Conservation (phyloP, 306 rosid species). For the Prunus davidiana region DNA sequence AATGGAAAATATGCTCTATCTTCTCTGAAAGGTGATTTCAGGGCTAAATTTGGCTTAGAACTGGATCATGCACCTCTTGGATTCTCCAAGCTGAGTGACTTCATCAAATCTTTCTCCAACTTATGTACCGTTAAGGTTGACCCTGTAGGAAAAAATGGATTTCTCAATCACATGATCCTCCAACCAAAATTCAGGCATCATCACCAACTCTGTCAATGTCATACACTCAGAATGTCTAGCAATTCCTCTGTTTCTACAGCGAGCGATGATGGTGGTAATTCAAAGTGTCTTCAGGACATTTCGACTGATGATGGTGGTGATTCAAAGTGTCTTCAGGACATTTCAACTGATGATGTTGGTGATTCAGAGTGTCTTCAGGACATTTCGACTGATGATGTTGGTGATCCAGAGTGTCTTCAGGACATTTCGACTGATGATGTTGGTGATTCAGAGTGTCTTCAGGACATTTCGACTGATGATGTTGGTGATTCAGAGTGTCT, state of each 20-base stretch:
- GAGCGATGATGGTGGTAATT: not conserved
- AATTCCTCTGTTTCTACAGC: not conserved
- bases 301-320: not conserved
- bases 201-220: not conserved
- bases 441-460: not conserved
- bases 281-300: slow-evolving; percentile 8
- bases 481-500: slow-evolving; percentile 1
- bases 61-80: slow-evolving; percentile 40
- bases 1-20: slow-evolving; percentile 40
- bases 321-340: not conserved
- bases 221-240: not conserved
- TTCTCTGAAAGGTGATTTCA: slow-evolving; percentile 40
- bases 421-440: slow-evolving; percentile 5
- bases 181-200: slow-evolving; percentile 18
- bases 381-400: not conserved
- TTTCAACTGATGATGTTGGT: not conserved
- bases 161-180: slow-evolving; percentile 37
- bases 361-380: slow-evolving; percentile 1
- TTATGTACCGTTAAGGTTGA: slow-evolving; percentile 26
- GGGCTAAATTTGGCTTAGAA: slow-evolving; percentile 32
- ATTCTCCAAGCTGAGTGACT: slow-evolving; percentile 39
- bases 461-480: slow-evolving; percentile 8
- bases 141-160: slow-evolving; percentile 22
- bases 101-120: slow-evolving; percentile 30
- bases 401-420: slow-evolving; percentile 11